These are phyloP conservation scores for Lolium rigidum DNA, from an alignment of 176 grass and related monocot genomes.

Conservation along the genomic window DNA sequence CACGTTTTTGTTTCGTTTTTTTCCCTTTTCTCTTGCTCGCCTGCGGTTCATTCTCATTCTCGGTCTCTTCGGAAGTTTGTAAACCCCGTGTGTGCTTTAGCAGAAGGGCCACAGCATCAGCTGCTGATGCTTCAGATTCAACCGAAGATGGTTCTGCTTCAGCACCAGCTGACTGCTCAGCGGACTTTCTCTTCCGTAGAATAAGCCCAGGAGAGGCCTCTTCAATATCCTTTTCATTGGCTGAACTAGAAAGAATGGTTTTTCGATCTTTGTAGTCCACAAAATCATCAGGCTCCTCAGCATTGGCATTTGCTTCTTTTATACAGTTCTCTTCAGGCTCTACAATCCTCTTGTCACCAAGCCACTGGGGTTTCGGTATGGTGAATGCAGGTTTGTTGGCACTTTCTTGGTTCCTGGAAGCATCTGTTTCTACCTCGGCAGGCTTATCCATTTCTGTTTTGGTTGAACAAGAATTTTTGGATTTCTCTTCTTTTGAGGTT, in stretches of 20 bases:
- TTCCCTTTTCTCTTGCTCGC: conserved; percentile 45
- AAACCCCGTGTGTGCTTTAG: conserved; percentile 84
- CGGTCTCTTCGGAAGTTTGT: conserved; percentile 57
- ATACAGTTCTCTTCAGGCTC: conserved; percentile 64
- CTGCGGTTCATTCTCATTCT: conserved; percentile 39
- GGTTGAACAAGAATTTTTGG: conserved; percentile 48
- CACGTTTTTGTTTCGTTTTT: conserved; percentile 71
- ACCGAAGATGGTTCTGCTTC: conserved; percentile 54
- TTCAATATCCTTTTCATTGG: conserved; percentile 66
- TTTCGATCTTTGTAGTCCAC: conserved; percentile 96
- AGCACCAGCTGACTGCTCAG: conserved; percentile 28
- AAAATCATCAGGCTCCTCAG: conserved; percentile 78
- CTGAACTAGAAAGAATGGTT: conserved; percentile 50
- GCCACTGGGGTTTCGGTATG: conserved; percentile 86
- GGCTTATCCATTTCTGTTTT: conserved; percentile 32
- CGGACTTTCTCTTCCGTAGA: conserved; percentile 75
- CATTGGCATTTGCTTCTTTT: conserved; percentile 46
- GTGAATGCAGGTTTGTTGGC: conserved; percentile 54
- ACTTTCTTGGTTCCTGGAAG: conserved; percentile 48
- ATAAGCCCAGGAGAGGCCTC: conserved; percentile 86
- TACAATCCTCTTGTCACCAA: conserved; percentile 71
- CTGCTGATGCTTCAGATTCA: conserved; percentile 79
- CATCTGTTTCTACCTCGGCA: conserved; percentile 29
- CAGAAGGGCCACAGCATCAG: conserved; percentile 87
- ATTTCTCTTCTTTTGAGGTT: conserved; percentile 29